phyloP scores from a whole-genome alignment of 1,284 basidiomycete genomes.

The Inonotus hispidus region DNA sequence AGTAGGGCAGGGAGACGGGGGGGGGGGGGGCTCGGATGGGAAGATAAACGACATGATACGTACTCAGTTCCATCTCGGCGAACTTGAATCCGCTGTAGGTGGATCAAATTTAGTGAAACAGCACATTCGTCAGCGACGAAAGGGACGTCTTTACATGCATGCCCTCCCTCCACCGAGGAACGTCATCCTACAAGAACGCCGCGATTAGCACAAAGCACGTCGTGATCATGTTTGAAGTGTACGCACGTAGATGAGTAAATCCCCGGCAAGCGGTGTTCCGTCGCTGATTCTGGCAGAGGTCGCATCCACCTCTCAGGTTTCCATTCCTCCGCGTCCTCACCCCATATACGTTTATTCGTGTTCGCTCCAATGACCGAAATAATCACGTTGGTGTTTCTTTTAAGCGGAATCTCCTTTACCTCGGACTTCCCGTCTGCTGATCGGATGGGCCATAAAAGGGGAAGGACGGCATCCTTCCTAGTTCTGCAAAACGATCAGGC shows the following conservation, averaged over 20 bases:
- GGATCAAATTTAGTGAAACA: not conserved
- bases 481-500: conserved; percentile 6
- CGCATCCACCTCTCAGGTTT: conserved; percentile 17
- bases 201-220: not conserved
- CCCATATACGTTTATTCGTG: conserved; percentile 18
- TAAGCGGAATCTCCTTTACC: conserved; percentile 13
- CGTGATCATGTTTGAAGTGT: too few species aligned
- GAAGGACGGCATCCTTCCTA: conserved; percentile 18
- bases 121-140: not conserved
- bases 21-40: not conserved
- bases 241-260: conserved; percentile 21
- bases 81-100: conserved; percentile 17
- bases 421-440: conserved; percentile 14
- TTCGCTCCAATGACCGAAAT: conserved; percentile 19
- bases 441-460: conserved; percentile 17
- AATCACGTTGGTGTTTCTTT: conserved; percentile 18
- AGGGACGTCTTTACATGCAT: conserved; percentile 18
- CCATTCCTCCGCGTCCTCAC: conserved; percentile 19
- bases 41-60: not conserved
- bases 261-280: conserved; percentile 17
- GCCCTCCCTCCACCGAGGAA: conserved; percentile 20
- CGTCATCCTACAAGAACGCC: conserved; percentile 14
- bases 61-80: conserved; percentile 18
- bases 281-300: conserved; percentile 16
- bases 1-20: not conserved